Evolutionary conservation across 2,329 filamentous ascomycete genomes (phyloP), one percentile per base, ranked within the genome.

Genomic region (Niveomyces coronatus): DNA sequence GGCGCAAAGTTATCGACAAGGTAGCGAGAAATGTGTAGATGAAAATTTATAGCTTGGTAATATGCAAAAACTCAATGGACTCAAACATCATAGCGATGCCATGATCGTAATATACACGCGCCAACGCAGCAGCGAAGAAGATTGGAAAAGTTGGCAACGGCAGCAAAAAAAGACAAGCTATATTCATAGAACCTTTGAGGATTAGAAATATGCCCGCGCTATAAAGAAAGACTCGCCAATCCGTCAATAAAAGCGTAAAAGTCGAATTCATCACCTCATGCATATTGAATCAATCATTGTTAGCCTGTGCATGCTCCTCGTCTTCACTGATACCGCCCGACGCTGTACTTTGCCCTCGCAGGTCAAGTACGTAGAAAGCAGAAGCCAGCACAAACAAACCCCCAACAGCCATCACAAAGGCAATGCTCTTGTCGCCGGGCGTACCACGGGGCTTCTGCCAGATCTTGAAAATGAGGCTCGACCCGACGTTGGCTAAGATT

Each of bases 401-500:
- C 2, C 87, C 88, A 39, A 93, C 79, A 15, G 88, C 76, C 49
- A 96, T 64, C 29, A 94, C 86, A 65, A 89, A 85, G 13, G 81
- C 79, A 35, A 95, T 85, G 56, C 85, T 93, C 47, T 82, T 77
- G 61, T 96, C 89, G 23, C 86, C 88, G 0, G 85, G 82, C 4
- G 72, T 75, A 4, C 87, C 88, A 45, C 89, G 73, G 1, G 85
- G 86, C 59, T 94, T 94, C 63, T 96, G 88, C 51, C 89, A 73
- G 28, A 81, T 64, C 53, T 77, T 80, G 65, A 96, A 96, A 45
- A 96, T 83, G 43, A 82, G 66, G 53, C 82, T 87, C 43, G 85
- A 89, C 17, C 83, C 77, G 19, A 95, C 63, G 5, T 87, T 95
- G 9, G 89, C 87, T 39, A 95, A 71, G 44, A 95, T 88, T 56